Conservation (phyloP, 164 flowering plant genomes). For the Hamamelis virginiana region DNA sequence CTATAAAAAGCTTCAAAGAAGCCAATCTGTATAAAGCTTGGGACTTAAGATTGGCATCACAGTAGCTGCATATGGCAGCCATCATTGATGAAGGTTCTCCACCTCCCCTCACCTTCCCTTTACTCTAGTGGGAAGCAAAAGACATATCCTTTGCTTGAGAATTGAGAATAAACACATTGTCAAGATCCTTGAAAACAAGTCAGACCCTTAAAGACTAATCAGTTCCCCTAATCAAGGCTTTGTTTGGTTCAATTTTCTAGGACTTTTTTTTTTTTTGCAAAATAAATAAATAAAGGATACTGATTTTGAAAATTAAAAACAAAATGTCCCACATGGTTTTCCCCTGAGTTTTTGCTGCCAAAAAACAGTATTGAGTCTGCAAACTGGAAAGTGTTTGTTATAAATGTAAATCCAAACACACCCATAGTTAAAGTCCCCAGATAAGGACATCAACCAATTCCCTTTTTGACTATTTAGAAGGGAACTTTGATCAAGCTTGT, state of each 20-base stretch:
- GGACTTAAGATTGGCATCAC: constrained; percentile 42
- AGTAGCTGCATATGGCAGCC: constrained; percentile 13
- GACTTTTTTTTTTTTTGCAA: not conserved
- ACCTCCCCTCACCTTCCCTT: constrained; percentile 28
- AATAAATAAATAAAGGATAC: no score
- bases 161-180: constrained; percentile 16
- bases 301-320: no score
- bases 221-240: not conserved
- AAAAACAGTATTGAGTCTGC: no score
- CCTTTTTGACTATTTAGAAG: no score
- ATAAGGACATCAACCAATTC: no score
- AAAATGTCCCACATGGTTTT: no score
- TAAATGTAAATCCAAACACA: no score
- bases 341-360: no score
- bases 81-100: constrained; percentile 30
- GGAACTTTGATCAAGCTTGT: no score
- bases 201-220: constrained; percentile 12
- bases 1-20: constrained; percentile 10
- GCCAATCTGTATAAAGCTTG: constrained; percentile 38
- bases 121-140: constrained; percentile 53
- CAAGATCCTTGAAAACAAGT: constrained; percentile 27
- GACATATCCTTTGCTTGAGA: constrained; percentile 56
- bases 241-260: not conserved
- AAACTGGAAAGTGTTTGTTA: no score
- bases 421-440: no score